Conservation (phyloP, 2,329 filamentous ascomycete species). For the Stachybotrys chartarum region DNA sequence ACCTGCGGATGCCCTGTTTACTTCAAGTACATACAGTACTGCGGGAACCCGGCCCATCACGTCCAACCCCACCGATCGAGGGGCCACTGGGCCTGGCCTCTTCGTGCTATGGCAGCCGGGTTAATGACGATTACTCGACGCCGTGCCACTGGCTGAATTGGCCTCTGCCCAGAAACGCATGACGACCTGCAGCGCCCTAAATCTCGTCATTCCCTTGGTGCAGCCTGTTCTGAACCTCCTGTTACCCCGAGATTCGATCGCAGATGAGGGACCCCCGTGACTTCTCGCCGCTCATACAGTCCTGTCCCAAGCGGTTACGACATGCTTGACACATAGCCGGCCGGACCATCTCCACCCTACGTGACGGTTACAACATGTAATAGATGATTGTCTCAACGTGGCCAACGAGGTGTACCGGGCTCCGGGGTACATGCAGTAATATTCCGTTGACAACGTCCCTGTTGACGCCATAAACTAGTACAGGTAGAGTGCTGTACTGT, state of each 20-base stretch:
- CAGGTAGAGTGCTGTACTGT: too few species aligned
- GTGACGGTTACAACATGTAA: neutral
- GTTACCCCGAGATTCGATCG: neutral
- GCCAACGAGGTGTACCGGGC: neutral
- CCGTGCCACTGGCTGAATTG: slow-evolving; percentile 12
- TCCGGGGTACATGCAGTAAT: neutral
- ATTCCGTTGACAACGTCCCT: neutral
- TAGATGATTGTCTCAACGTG: neutral
- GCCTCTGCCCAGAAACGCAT: neutral
- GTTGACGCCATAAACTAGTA: neutral
- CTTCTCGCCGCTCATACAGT: neutral
- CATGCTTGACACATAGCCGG: neutral
- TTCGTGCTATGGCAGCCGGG: slow-evolving; percentile 13
- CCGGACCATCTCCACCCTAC: neutral
- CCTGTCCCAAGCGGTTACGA: neutral
- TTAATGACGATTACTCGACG: slow-evolving; percentile 21
- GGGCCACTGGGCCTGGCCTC: slow-evolving; percentile 7
- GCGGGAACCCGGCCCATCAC: neutral
- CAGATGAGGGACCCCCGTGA: neutral
- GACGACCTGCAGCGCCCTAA: neutral
- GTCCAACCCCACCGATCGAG: slow-evolving; percentile 14
- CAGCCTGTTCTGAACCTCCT: neutral
- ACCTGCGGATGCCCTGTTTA: neutral
- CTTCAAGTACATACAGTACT: neutral
- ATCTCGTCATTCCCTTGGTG: neutral